Conservation (phyloP, 768 basidiomycete genomes). For the Suillus americanus region DNA sequence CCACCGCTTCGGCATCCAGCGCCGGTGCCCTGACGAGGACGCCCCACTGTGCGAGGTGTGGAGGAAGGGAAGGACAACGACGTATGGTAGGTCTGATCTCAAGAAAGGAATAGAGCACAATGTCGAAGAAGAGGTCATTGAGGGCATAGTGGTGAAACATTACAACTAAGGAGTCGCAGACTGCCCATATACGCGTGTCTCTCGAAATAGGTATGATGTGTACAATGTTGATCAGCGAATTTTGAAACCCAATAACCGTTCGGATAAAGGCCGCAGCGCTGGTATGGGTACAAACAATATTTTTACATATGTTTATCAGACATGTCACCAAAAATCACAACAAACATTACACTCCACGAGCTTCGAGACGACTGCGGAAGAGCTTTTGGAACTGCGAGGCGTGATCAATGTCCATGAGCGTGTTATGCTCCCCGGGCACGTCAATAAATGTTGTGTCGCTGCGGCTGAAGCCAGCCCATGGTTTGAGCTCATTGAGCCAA, state of each 20-base stretch:
- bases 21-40: conserved; percentile 33
- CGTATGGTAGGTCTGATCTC: conserved; percentile 40
- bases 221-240: not conserved
- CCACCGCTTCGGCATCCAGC: conserved; percentile 34
- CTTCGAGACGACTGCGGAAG: conserved; percentile 25
- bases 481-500: conserved; percentile 29
- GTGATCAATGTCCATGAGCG: conserved; percentile 32
- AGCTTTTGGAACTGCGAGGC: conserved; percentile 30
- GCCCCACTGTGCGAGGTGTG: conserved; percentile 44
- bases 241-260: not conserved
- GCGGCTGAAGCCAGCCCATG: conserved; percentile 25
- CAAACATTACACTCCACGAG: conserved; percentile 21
- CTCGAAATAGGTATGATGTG: not conserved
- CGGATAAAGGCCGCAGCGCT: not conserved
- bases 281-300: not conserved
- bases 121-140: conserved; percentile 46
- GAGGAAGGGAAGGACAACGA: conserved; percentile 38
- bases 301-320: not conserved
- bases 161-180: conserved; percentile 36
- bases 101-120: conserved; percentile 33
- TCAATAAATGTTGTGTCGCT: conserved; percentile 22
- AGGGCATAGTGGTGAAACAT: conserved; percentile 45
- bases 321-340: not conserved
- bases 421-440: conserved; percentile 30
- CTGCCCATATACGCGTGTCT: not conserved